Evolutionary conservation across 352 stramenopile species (phyloP), one percentile per base, ranked within the genome.

Genomic region (Phytophthora rubi): DNA sequence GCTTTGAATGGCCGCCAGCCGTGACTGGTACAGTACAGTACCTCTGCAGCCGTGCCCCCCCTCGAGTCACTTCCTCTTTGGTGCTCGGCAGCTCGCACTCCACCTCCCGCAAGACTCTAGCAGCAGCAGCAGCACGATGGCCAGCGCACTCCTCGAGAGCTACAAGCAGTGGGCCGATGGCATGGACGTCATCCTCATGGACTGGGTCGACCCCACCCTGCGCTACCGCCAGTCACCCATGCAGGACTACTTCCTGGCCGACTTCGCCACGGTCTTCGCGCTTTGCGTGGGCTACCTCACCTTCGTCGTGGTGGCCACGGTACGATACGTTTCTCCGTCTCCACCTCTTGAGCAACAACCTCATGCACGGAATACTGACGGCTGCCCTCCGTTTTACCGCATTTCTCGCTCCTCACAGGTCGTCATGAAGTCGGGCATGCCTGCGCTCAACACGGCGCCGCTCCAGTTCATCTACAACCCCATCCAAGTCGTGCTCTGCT

Each of bases 401-500:
- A 23, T 53, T 44, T 37, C 26, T 33, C 21, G 33, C 51, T 32
- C 7, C 5, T 51, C 69, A 3, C 67, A 87, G 77, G 63, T 76
- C 39, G 58, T 88, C 58, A 92, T 90, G 84, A 86, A 85, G 65
- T 68, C 73, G 6, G 80, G 77, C 37, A 62, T 84, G 28, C 80
- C 77, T 3, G 77, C 78, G 16, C 55, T 89, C 68, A 92, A 90
- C 59, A 86, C 74, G 26, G 80, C 71, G 37, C 65, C 77, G 5
- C 80, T 98, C 45, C 96, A 97, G 73, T 98, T 98, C 71, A 64
- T 97, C 26, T 98, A 98, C 90, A 98, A 98, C 74, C 89, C 97
- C 44, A 88, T 93, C 0, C 94, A 98, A 81, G 92, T 98, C 59
- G 96, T 98, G 69, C 54, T 97, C 1, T 98, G 93, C 72, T 95